Conservation (phyloP, 2,329 filamentous ascomycete species). For the Ilyonectria robusta region DNA sequence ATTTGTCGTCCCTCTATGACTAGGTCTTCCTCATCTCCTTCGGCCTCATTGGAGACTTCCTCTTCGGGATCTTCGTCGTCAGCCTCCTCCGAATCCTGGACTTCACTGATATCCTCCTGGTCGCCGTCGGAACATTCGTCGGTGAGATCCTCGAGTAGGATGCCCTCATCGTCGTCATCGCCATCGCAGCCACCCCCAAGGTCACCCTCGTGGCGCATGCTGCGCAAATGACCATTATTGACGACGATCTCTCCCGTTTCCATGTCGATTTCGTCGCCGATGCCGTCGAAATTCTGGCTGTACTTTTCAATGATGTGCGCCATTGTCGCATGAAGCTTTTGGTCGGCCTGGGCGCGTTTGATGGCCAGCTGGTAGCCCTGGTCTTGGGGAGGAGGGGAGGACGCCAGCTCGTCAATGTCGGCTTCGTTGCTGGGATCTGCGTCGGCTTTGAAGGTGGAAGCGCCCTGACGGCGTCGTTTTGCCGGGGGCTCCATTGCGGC, state of each 20-base stretch:
- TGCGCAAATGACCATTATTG: conserved; percentile 86
- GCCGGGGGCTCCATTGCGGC: conserved; percentile 68
- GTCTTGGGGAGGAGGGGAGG: conserved; percentile 64
- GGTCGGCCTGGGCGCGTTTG: conserved; percentile 76
- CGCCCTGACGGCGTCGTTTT: conserved; percentile 73
- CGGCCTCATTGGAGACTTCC: background rate
- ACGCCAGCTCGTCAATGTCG: conserved; percentile 55
- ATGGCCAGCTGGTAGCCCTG: conserved; percentile 71
- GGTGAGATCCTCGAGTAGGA: conserved; percentile 51
- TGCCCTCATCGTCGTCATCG: conserved; percentile 54
- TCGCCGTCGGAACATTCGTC: conserved; percentile 42
- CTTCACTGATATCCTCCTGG: conserved; percentile 27
- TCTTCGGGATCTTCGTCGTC: conserved; percentile 3
- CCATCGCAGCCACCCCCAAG: conserved; percentile 51
- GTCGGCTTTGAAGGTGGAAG: conserved; percentile 50
- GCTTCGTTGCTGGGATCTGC: conserved; percentile 58
- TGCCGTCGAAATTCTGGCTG: conserved; percentile 82
- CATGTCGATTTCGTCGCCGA: conserved; percentile 92
- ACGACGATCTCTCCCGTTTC: conserved; percentile 86
- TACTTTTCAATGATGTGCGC: conserved; percentile 94
- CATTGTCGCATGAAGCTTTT: conserved; percentile 84
- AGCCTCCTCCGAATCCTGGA: conserved; percentile 25
- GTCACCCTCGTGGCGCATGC: conserved; percentile 71
- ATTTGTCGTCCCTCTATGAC: conserved; percentile 2
- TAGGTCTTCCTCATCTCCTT: conserved; percentile 20